These are phyloP conservation scores for Fusarium sp. DNA, from an alignment of 2,329 filamentous ascomycete genomes.

Conservation along the genomic window DNA sequence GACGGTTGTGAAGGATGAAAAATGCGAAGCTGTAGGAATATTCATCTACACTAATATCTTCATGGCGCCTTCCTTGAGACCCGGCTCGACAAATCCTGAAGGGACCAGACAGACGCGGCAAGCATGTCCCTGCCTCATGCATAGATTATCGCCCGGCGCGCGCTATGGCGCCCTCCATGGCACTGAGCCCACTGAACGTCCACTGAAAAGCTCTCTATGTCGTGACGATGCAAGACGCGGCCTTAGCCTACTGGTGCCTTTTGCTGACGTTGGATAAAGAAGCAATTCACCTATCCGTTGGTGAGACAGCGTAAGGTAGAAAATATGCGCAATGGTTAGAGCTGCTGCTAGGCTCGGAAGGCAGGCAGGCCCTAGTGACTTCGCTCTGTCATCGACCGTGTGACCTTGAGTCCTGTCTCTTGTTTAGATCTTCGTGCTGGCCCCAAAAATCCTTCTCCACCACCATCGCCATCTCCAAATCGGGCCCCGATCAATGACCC, in stretches of 20 bases:
- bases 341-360: background rate
- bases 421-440: background rate
- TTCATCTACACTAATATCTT: background rate
- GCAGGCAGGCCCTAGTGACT: background rate
- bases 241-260: background rate
- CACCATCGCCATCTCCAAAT: slow-evolving; percentile 10
- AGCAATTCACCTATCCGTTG: background rate
- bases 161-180: background rate
- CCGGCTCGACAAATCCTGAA: background rate
- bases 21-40: background rate
- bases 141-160: background rate
- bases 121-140: background rate
- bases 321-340: background rate
- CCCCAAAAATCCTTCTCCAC: slow-evolving; percentile 20
- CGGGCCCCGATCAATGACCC: slow-evolving; percentile 24
- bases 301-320: background rate
- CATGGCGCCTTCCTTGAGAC: background rate
- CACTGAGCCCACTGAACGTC: background rate
- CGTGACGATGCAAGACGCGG: background rate
- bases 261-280: background rate
- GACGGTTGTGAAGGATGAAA: background rate
- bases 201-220: background rate
- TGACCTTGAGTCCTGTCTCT: slow-evolving; percentile 11
- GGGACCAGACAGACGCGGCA: background rate
- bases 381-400: background rate